Base-by-base conservation (phyloP, 2,329 filamentous ascomycete species). In the Clarireedia sp. region DNA sequence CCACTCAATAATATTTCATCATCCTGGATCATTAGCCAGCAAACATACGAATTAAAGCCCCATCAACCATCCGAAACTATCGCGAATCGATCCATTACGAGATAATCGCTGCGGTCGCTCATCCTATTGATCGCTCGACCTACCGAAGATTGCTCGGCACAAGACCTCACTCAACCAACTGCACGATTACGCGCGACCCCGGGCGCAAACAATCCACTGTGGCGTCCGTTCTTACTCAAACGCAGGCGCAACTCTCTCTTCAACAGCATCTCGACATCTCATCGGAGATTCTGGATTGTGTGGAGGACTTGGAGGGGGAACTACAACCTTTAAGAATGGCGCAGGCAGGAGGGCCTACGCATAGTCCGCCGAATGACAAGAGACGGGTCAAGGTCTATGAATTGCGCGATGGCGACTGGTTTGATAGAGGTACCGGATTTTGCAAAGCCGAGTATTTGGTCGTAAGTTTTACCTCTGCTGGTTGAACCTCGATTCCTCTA, bases 401-500 rank as follows among this genome's bases (percentile, higher is more conserved):
- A 77, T 81, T 99, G 67, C 90, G 89, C 72, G 90, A 96, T 75
- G 96, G 95, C 79, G 94, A 97, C 82, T 99, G 94, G 94, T 96
- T 92, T 71, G 94, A 99, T 74, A 82, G 92, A 68, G 94, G 94
- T 62, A 99, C 94, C 48, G 94, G 94, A 60, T 96, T 96, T 72
- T 97, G 94, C 72, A 89, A 83, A 58, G 90, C 91, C 48, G 54
- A 58, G 5, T 68, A 65, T 48, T 53, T 62, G 24, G 60, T 63
- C 48, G 67, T 69, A 66, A 45, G 67, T 62, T 41, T 19, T 7
- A 26, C 24, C 19, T 10, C 37, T 41, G 7, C 23, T 24, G 19
- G n/a, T 45, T 36, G 19, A 33, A 17, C 14, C 5, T 41, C 38
- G 38, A 41, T 17, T 44, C 21, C 41, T 21, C 21, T 21, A 41